Base-by-base conservation (phyloP, 2,329 filamentous ascomycete genomes). In the Tolypocladium cylindrosporum region DNA sequence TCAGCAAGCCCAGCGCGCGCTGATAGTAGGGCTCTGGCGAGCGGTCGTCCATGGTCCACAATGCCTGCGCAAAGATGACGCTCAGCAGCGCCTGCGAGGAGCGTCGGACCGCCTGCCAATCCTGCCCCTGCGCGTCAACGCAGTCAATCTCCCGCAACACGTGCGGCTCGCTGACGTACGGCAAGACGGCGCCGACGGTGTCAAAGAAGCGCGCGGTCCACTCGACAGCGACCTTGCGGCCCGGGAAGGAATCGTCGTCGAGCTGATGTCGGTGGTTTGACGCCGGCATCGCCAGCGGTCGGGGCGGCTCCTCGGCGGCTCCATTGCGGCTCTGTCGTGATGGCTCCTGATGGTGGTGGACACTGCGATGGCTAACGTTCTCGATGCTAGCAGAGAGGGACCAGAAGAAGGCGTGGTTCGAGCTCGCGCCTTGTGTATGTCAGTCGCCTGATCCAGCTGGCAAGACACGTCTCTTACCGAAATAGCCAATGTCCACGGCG, bases 351-450 rank as follows among this genome's bases (percentile, higher is more conserved):
- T 61, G 60, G 1, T 61, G 55, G 8, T 51, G 56, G 6, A 37
- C 40, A 31, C 57, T 59, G 19, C 58, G 59, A 9, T 63, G 65
- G 8, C 63, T 61, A 11, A 65, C 56, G 40, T 66, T 66, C 8
- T 65, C 65, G 21, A 70, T 65, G 27, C 61, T 63, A 1, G 61
- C 61, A 0, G 66, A 66, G 3, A 70, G 58, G 8, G 64, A 63
- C 51, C 66, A 61, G 55, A 69, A 69, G 42, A 69, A 59, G 11
- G 66, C 65, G 55, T 70, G 68, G 42, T 70, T 70, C 10, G 68
- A 68, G 40, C 63, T 69, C 8, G 68, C 60, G 8, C 68, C 67
- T 69, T 39, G n/a, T 19, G 31, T 9, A 14, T 14, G 48, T 51
- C 48, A 51, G 42, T 2, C 4, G 42, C n/a, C 5, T 5, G 2